Base-by-base conservation (phyloP, 2,329 filamentous ascomycete species). In the Pleoardoris graminearum region DNA sequence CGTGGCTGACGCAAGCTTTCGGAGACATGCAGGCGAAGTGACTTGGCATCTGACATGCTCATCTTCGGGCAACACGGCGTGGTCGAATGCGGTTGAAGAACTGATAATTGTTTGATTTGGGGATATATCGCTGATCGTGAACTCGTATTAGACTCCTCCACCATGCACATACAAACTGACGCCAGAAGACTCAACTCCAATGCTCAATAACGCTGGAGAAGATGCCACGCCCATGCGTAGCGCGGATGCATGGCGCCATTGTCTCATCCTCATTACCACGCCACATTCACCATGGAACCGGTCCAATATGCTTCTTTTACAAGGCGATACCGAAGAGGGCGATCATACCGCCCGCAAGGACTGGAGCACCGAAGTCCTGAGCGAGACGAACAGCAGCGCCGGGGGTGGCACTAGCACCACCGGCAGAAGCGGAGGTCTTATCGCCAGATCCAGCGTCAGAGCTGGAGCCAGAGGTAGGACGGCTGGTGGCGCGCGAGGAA, bases 251-350 rank as follows among this genome's bases (percentile, higher is more conserved):
- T 55, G 50, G 41, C 54, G 52, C 53, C 52, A 48, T 57, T 33
- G n/a, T 46, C 49, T 57, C 60, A 48, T 67, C 54, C 55, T 61
- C 55, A 63, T 64, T 65, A 65, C 25, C 25, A n/a, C n/a, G n/a
- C 58, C 47, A 41, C 56, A 53, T 38, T 54, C 58, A 50, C 53
- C 57, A 53, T 60, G 63, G 64, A 58, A 60, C 65, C 63, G 54
- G 62, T 60, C 67, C 62, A 55, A 60, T 37, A 7, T 29, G 23
- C 33, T 16, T 3, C 2, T 5, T 19, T 68, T 82, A 87, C 69
- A 87, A 71, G 56, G 83, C 75, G 56, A 85, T 68, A 57, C 82
- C 82, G 64, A 86, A 82, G 49, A 82, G 71, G 45, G 80, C 78
- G 51, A 83, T 73, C 57, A 85, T 71, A 63, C 79, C 80, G 54